A percentile compares a stretch with the other conserved stretches of the same genome.
phyloP scores from a whole-genome alignment of 768 basidiomycete genomes.

The Serendipita sp. region DNA sequence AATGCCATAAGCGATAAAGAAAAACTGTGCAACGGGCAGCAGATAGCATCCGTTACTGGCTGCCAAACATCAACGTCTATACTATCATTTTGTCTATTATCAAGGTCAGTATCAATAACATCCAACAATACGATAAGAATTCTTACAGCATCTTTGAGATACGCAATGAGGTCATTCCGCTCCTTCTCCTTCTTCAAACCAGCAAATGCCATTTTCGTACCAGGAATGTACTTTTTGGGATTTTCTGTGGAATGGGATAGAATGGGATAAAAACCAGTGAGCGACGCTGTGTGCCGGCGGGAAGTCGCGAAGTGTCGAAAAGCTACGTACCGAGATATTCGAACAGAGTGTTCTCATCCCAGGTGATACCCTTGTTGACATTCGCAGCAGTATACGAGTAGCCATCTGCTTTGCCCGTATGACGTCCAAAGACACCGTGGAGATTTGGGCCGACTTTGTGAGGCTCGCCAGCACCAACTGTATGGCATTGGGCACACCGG shows the following conservation, averaged over 20 bases:
- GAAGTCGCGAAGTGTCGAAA: background rate
- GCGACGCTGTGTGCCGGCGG: background rate
- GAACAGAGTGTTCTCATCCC: constrained; percentile 81
- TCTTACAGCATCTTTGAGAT: constrained; percentile 60
- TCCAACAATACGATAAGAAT: background rate
- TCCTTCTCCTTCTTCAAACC: constrained; percentile 99
- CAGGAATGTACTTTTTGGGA: constrained; percentile 97
- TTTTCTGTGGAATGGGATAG: constrained; percentile 38
- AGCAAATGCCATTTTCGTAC: constrained; percentile 98
- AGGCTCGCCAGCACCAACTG: constrained; percentile 55
- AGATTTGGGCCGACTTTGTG: constrained; percentile 94
- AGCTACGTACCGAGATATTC: constrained; percentile 46
- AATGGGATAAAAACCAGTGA: background rate
- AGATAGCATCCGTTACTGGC: background rate
- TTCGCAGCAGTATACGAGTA: constrained; percentile 93
- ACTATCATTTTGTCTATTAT: constrained; percentile 9
- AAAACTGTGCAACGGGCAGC: background rate
- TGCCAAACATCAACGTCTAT: background rate
- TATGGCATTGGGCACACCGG: constrained; percentile 90
- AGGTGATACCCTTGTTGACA: constrained; percentile 81
- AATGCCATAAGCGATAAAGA: background rate
- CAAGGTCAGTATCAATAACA: background rate
- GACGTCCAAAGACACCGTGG: constrained; percentile 78
- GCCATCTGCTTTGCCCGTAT: constrained; percentile 71
- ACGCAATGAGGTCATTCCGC: constrained; percentile 83